A percentile compares a stretch with the other conserved stretches of the same genome.
These are phyloP conservation scores for Sarocladiaceae sp. DNA, from an alignment of 2,329 filamentous ascomycete genomes.

Conservation along the genomic window DNA sequence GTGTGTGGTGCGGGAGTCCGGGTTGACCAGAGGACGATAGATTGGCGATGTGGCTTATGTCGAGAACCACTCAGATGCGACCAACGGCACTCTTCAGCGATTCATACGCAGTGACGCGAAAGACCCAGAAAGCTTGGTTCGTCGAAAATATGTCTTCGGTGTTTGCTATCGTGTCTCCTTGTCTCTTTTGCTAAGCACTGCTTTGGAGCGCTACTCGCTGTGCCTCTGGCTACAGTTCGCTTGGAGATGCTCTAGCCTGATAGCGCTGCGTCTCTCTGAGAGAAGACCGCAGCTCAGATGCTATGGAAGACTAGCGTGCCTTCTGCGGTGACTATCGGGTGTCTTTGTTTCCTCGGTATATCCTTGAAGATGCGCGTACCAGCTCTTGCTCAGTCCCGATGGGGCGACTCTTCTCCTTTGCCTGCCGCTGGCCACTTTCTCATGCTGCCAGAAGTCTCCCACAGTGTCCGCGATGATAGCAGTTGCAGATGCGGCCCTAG, in stretches of 20 bases:
- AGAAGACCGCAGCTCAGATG: neutral
- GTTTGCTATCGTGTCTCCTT: slow-evolving; percentile 11
- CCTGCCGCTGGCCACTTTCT: neutral
- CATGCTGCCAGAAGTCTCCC: neutral
- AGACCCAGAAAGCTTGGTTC: slow-evolving; percentile 4
- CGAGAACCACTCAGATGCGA: neutral
- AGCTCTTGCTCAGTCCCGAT: neutral
- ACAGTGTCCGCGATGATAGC: neutral
- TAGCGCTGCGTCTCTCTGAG: neutral
- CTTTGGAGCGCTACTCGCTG: slow-evolving; percentile 57
- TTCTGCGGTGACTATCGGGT: slow-evolving; percentile 27
- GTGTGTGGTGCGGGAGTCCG: neutral
- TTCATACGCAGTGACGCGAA: slow-evolving; percentile 4
- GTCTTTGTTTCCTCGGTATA: slow-evolving; percentile 4
- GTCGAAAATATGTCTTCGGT: slow-evolving; percentile 11
- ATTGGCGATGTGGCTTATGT: neutral
- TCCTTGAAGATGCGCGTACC: neutral
- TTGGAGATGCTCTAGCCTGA: neutral
- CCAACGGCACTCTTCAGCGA: slow-evolving; percentile 4
- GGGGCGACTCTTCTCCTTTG: neutral
- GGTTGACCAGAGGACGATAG: neutral
- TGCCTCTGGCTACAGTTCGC: slow-evolving; percentile 15
- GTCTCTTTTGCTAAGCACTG: slow-evolving; percentile 57
- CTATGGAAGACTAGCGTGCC: slow-evolving; percentile 15
- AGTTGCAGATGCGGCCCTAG: neutral